These are phyloP conservation scores for Cercospora beticola DNA, from an alignment of 2,329 filamentous ascomycete genomes.

Conservation along the genomic window DNA sequence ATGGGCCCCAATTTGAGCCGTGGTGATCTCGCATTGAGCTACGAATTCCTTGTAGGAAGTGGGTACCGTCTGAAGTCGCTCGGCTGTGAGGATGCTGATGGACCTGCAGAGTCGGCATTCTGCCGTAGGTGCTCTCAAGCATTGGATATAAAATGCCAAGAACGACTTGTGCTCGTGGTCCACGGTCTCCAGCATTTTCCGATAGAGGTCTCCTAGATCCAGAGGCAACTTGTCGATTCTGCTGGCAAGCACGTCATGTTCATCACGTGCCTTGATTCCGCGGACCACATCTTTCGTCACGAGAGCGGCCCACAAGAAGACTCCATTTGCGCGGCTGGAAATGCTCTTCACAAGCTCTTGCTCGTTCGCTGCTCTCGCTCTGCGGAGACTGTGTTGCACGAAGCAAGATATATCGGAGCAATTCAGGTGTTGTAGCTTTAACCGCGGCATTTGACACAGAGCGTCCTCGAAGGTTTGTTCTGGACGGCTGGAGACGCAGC, in stretches of 20 bases:
- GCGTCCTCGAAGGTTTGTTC: too few species aligned
- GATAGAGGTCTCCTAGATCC: not conserved
- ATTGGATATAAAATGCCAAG: not conserved
- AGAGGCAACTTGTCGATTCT: not conserved
- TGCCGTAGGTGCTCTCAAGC: not conserved
- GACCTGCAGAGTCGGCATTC: not conserved
- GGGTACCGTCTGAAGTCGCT: not conserved
- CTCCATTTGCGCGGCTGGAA: too few species aligned
- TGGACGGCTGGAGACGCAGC: not conserved
- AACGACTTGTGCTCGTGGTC: not conserved
- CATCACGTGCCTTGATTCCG: too few species aligned
- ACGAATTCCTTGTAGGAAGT: not conserved
- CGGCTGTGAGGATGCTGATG: not conserved
- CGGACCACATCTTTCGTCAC: not conserved
- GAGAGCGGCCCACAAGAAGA: not conserved
- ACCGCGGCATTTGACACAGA: too few species aligned
- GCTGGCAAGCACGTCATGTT: too few species aligned
- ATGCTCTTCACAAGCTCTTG: rapidly evolving
- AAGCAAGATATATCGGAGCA: too few species aligned
- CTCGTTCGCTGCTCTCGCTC: too few species aligned
- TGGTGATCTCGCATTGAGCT: not conserved
- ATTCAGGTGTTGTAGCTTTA: too few species aligned
- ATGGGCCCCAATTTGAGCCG: too few species aligned
- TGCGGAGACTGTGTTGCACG: too few species aligned
- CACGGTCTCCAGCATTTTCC: not conserved